Base-by-base conservation (phyloP, 78 protist genomes). In the Mantamonas sphyraenae region DNA sequence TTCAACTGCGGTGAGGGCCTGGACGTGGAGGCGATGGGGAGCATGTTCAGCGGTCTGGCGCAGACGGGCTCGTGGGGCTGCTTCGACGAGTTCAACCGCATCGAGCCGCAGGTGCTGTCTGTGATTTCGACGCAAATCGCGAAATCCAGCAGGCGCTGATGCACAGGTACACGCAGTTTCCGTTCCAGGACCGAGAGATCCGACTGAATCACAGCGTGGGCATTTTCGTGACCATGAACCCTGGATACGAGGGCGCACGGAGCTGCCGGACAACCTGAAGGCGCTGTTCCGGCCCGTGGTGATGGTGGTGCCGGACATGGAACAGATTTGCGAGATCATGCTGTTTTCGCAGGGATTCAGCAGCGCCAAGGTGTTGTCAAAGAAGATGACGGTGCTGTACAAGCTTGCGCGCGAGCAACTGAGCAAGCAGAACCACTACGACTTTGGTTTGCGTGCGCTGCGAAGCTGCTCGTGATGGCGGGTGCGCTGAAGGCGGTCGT, bases 31-130 rank as follows among this genome's bases (percentile, higher is more conserved):
- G 91, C 95, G 9, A 79, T 90, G 87, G 90, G 85, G 43, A n/a
- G 57, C 51, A 83, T 83, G 60, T 86, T 84, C 79, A 55, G 75
- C 1, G 93, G 93, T 0, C 77, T 81, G 7, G 75, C 58, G 42
- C 92, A 89, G 68, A 30, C 61, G 19, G 97, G 97, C 22, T 85
- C 94, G 12, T 92, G 94, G 94, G n/a, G n/a, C n/a, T n/a, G n/a
- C n/a, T n/a, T n/a, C n/a, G n/a, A n/a, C n/a, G n/a, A n/a, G n/a
- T n/a, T 92, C 77, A 92, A 92, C 80, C 79, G 96, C 33, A 89
- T 92, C 63, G 77, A 84, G 19, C 76, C 74, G 24, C 87, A 74
- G 31, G 94, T 87, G 39, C 83, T 91, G 12, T 82, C 91, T 0
- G 93, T 87, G 35, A 84, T 87, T 39, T 73, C 92, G 8, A 73